phyloP scores from a whole-genome alignment of 1,284 basidiomycete species.

The Wallemia ichthyophaga region DNA sequence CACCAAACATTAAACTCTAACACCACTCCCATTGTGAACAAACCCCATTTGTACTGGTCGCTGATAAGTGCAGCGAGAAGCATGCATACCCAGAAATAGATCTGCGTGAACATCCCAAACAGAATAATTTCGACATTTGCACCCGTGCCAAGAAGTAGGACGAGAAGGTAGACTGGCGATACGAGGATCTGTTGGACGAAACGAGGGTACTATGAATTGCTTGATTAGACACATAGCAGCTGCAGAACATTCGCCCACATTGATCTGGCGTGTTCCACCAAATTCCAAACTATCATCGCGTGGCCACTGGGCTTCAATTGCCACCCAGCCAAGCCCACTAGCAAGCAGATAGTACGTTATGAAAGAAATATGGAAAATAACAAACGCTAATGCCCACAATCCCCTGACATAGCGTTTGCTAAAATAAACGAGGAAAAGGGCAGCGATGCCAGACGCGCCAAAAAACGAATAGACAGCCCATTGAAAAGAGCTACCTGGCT shows the following conservation, averaged over 20 bases:
- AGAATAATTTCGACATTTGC: not conserved
- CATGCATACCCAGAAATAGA: not conserved
- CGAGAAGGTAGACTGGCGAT: not conserved
- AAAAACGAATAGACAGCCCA: not conserved
- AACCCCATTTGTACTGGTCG: not conserved
- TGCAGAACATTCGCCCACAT: no score
- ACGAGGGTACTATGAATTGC: not conserved
- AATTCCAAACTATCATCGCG: not conserved
- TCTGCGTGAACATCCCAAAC: conserved; percentile 1
- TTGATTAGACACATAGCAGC: no score
- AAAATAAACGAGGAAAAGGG: not conserved
- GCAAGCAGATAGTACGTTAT: not conserved
- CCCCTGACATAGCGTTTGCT: not conserved
- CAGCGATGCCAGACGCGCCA: not conserved
- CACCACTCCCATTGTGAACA: not conserved
- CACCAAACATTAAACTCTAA: not conserved
- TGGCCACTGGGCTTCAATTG: not conserved
- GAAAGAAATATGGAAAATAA: not conserved
- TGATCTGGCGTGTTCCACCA: not conserved
- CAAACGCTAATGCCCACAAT: not conserved
- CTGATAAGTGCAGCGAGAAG: not conserved
- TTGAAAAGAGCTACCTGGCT: not conserved
- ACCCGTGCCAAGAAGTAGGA: not conserved
- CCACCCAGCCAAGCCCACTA: not conserved
- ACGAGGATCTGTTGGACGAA: not conserved